Percentiles rank a stretch among this genome's conserved stretches.
phyloP scores from a whole-genome alignment of 2,329 filamentous ascomycete genomes.

The Capronia coronata region DNA sequence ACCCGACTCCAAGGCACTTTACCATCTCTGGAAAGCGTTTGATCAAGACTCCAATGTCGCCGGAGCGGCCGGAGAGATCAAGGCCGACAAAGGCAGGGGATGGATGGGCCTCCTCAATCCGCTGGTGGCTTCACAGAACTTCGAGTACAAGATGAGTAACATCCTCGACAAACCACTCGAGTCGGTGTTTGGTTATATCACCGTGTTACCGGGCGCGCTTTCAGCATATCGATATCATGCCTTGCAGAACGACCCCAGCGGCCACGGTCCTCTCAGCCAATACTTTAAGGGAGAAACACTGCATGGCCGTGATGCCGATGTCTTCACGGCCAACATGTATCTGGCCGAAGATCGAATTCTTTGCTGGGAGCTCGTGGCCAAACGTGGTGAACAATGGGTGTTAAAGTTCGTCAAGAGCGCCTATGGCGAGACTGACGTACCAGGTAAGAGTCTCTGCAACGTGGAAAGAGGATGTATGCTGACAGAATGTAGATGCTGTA shows the following conservation, averaged over 20 bases:
- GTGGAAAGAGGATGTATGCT: neutral
- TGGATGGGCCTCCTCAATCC: conserved; percentile 84
- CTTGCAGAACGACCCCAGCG: conserved; percentile 91
- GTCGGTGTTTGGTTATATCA: conserved; percentile 97
- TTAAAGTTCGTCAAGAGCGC: conserved; percentile 96
- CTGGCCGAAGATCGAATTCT: conserved; percentile 97
- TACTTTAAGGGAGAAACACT: conserved; percentile 99
- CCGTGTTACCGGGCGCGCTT: conserved; percentile 86
- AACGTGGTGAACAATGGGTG: conserved; percentile 90
- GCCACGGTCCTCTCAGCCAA: conserved; percentile 89
- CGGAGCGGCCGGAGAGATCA: conserved; percentile 94
- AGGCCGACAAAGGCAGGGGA: conserved; percentile 84
- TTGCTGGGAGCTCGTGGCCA: conserved; percentile 95
- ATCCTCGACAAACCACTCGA: conserved; percentile 96
- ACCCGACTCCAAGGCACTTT: conserved; percentile 81
- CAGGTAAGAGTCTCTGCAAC: conserved; percentile 56
- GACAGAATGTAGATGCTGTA: conserved; percentile 60
- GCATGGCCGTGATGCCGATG: conserved; percentile 90
- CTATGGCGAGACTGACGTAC: conserved; percentile 95
- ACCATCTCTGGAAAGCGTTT: conserved; percentile 98
- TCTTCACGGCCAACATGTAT: conserved; percentile 99
- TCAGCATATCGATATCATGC: conserved; percentile 95
- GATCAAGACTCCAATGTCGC: conserved; percentile 96
- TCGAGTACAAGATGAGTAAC: conserved; percentile 99
- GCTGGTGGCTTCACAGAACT: conserved; percentile 93